Base-by-base conservation (phyloP, 2,329 filamentous ascomycete species). In the Fusarium caatingaense region DNA sequence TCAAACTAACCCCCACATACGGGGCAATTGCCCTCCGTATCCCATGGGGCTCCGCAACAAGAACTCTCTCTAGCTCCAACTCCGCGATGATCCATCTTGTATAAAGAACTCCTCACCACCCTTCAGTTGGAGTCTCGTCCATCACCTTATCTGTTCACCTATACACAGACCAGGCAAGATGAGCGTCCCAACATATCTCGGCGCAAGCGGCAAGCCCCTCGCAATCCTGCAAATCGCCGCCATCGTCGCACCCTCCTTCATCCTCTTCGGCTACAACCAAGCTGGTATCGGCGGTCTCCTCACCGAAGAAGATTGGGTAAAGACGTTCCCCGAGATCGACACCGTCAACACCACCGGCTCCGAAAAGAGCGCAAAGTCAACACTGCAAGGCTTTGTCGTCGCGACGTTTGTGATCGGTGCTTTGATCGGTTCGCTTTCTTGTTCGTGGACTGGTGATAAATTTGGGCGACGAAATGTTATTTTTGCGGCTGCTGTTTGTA, bases 211-310 rank as follows among this genome's bases (percentile, higher is more conserved):
- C 77, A 71, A 77, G 42, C 64, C 76, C 53, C 72, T 83, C 49
- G 75, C 72, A 60, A 74, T 74, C 16, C 71, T 80, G 27, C 82
- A 84, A 68, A 77, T 82, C 56, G 78, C 78, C 16, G 76, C 83
- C 48, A 79, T 84, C 41, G 82, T 84, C 20, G 79, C 77, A 9
- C 83, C 83, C 7, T 75, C 82, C 15, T 83, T 80, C 61, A 80
- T 84, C 62, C 79, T 84, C 25, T 85, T 85, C 59, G 84, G 84
- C 28, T 85, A 86, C 73, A 91, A 92, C 79, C 89, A 91, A 78
- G 88, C 90, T 73, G 89, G 92, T 6, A 92, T 91, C 81, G 91
- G 89, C 40, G 88, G 88, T 59, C 86, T 94, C 55, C 83, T 94
- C 60, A 91, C 89, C 1, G 84, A 93, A 7, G 80, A 81, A 23